Conservation (phyloP, 768 basidiomycete species). For the Boletus insuetus region DNA sequence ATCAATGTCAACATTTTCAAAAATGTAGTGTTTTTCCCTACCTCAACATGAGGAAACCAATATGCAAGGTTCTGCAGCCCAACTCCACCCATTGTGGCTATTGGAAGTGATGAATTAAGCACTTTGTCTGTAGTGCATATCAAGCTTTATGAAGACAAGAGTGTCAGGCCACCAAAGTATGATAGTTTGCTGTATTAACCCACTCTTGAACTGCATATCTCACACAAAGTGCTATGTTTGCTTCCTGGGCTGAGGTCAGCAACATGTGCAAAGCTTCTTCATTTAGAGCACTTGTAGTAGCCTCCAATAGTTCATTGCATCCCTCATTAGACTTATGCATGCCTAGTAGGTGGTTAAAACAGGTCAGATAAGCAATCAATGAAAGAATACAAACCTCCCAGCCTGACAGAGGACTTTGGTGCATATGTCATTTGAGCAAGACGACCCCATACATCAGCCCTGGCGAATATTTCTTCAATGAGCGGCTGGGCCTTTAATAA, state of each 20-base stretch:
- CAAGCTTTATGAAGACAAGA: neutral
- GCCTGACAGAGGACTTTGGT: neutral
- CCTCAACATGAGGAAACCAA: constrained; percentile 5
- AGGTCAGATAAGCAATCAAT: no score
- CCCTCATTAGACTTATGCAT: neutral
- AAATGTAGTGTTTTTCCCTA: neutral
- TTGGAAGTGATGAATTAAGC: neutral
- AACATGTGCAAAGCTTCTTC: constrained; percentile 2
- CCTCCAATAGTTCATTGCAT: neutral
- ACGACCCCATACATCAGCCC: neutral
- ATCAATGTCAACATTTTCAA: neutral
- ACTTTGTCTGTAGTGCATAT: neutral
- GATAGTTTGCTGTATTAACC: neutral
- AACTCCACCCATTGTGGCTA: neutral
- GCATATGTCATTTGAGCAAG: neutral
- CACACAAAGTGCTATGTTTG: constrained; percentile 4
- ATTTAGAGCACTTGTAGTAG: neutral
- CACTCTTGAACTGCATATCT: constrained; percentile 5
- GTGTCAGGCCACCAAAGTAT: neutral
- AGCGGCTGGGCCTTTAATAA: neutral
- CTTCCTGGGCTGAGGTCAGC: constrained; percentile 3
- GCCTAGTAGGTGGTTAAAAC: neutral
- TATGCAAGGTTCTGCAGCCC: neutral
- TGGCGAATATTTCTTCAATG: neutral
- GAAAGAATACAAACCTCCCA: neutral